Base-by-base conservation (phyloP, 2,329 filamentous ascomycete genomes). In the Aspergillus sojae region DNA sequence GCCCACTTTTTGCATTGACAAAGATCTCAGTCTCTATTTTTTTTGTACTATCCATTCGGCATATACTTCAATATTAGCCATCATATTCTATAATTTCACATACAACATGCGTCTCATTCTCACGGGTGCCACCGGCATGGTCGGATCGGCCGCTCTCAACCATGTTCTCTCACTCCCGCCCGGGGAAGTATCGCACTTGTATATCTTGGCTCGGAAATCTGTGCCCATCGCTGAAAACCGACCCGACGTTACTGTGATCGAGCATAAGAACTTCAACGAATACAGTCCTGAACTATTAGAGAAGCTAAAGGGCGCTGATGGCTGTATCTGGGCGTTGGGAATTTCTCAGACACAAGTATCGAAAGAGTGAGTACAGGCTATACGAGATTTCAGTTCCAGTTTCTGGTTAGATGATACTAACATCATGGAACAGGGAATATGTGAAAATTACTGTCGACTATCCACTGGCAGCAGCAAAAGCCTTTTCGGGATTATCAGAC, bases 241-340 rank as follows among this genome's bases (percentile, higher is more conserved):
- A 12, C 75, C 75, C 32, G 82, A 82, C 10, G 85, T 91, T 65
- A 82, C 83, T 0, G 86, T 92, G 61, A 88, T 93, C 65, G 79
- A 89, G 21, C 89, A 93, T 72, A 82, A 84, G 19, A 88, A 93
- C 74, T 93, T 91, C 71, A 76, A 79, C 14, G 79, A 74, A 1
- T 93, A 92, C 73, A 41, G 34, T 2, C 69, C 83, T 0, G 80
- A 81, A 0, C 68, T 92, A 2, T 80, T 93, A 11, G 75, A 79
- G 3, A 81, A 89, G 71, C 80, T 94, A 0, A 81, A 83, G 58
- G 90, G 86, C 26, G 91, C 90, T 0, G 79, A 84, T 9, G 90
- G 88, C 2, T 90, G 88, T 63, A 88, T 93, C 1, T 94, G 91
- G 91, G 90, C 91, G 0, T 81, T 90, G 72, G 91, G 91, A 0